Percentiles rank a stretch among this genome's conserved stretches.
These are phyloP conservation scores for Hyparrhenia diplandra DNA, from an alignment of 176 grass and related monocot genomes.

Conservation along the genomic window DNA sequence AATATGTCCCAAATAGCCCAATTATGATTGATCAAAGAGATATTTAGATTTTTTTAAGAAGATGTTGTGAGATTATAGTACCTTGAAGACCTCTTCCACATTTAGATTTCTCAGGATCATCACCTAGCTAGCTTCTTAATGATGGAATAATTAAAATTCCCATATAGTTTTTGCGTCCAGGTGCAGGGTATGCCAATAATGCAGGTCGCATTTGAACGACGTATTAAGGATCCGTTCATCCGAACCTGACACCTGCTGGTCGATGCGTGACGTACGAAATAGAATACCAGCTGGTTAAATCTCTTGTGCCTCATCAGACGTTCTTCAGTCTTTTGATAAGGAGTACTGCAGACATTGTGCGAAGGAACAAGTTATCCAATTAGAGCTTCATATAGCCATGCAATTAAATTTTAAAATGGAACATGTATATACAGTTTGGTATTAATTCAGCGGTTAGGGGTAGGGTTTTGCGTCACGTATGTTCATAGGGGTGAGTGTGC, in stretches of 20 bases:
- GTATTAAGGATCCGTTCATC: not conserved
- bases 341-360: not conserved
- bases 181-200: slow-evolving; percentile 15
- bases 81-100: no score
- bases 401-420: no score
- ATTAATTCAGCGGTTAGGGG: no score
- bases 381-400: not conserved
- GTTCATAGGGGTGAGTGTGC: no score
- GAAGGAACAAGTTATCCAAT: not conserved
- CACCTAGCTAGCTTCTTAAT: not conserved
- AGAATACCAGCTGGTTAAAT: not conserved
- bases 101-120: no score
- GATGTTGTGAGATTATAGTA: no score
- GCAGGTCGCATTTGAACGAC: not conserved
- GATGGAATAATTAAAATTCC: not conserved
- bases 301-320: not conserved
- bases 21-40: no score
- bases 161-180: not conserved
- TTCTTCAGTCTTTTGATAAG: not conserved
- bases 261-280: slow-evolving; percentile 1
- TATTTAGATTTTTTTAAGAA: no score
- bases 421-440: no score
- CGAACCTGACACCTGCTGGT: not conserved
- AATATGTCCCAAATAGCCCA: no score
- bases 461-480: no score